Percentiles rank a stretch among this genome's conserved stretches.
phyloP scores from a whole-genome alignment of 495 filamentous ascomycete species.

The Ramalina intermedia region DNA sequence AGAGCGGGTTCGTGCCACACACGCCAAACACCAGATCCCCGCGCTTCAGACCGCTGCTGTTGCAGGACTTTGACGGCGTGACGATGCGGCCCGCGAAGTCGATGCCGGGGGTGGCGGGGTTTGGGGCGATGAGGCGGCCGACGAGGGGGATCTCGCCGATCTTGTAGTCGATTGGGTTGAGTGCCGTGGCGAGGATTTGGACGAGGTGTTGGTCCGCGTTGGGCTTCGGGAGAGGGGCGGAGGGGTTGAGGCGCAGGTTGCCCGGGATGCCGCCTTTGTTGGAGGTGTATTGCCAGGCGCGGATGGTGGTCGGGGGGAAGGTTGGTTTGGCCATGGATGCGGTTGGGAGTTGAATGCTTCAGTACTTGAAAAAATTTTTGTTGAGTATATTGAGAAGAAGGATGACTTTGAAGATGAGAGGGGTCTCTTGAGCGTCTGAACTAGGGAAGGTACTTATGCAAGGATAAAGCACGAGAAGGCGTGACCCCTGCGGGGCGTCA shows the following conservation, averaged over 20 bases:
- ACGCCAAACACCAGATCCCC: conserved; percentile 45
- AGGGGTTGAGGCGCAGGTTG: conserved; percentile 33
- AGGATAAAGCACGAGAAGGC: too few relatives aligned
- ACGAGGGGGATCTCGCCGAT: conserved; percentile 37
- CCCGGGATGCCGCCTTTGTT: conserved; percentile 36
- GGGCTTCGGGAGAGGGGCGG: conserved; percentile 25
- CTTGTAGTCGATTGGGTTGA: conserved; percentile 66
- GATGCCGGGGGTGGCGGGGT: conserved; percentile 41
- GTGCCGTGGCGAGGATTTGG: conserved; percentile 33
- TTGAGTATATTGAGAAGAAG: too few relatives aligned
- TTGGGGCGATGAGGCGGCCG: conserved; percentile 26
- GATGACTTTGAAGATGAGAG: too few relatives aligned
- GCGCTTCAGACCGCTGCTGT: conserved; percentile 18
- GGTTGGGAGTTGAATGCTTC: neutral
- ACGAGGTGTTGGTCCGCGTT: conserved; percentile 37
- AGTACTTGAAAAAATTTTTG: too few relatives aligned
- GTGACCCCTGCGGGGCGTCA: too few relatives aligned
- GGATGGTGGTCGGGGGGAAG: conserved; percentile 31
- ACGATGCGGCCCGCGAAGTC: conserved; percentile 51
- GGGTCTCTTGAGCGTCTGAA: too few relatives aligned
- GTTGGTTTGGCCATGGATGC: neutral
- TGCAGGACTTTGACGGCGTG: neutral
- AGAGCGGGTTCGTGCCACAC: conserved; percentile 18
- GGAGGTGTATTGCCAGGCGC: conserved; percentile 44
- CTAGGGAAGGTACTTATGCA: too few relatives aligned